phyloP scores from a whole-genome alignment of 805 yeast species.

The Cyberlindnera lachancei region DNA sequence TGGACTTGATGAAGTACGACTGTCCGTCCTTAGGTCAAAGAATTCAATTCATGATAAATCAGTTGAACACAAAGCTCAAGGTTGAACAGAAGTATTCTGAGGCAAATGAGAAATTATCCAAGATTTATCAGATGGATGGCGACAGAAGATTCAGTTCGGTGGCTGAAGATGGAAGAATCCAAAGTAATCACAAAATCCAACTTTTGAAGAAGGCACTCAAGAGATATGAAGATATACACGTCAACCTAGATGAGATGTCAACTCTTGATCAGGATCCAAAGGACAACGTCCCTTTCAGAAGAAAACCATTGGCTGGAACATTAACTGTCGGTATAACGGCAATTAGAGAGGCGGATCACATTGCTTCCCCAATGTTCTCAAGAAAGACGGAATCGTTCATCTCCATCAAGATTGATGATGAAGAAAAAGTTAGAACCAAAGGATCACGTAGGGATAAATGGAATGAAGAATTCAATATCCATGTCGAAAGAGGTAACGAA shows the following conservation, averaged over 20 bases:
- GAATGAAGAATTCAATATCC: conserved; percentile 74
- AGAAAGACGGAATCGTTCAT: conserved; percentile 76
- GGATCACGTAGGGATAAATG: conserved; percentile 72
- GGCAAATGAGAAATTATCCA: conserved; percentile 85
- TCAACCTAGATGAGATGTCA: conserved; percentile 51
- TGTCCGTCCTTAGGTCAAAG: conserved; percentile 92
- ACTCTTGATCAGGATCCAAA: conserved; percentile 41
- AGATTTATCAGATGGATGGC: conserved; percentile 83
- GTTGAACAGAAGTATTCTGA: conserved; percentile 90
- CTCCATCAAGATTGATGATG: conserved; percentile 81
- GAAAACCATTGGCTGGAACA: conserved; percentile 79
- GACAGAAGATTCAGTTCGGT: conserved; percentile 79
- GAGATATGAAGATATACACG: conserved; percentile 84
- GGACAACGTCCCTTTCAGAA: conserved; percentile 64
- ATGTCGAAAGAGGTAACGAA: conserved; percentile 88
- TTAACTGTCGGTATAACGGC: conserved; percentile 68
- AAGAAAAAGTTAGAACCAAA: conserved; percentile 68
- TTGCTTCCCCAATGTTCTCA: conserved; percentile 73
- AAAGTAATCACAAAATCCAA: conserved; percentile 79
- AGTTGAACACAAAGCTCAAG: conserved; percentile 85
- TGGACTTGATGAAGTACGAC: conserved; percentile 85
- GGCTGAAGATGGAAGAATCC: conserved; percentile 82
- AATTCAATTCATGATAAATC: conserved; percentile 92
- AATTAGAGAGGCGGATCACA: conserved; percentile 86
- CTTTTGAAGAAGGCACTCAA: conserved; percentile 76